Evolutionary conservation across 1,284 basidiomycete species (phyloP).

Genomic region (Thelephora terrestris): DNA sequence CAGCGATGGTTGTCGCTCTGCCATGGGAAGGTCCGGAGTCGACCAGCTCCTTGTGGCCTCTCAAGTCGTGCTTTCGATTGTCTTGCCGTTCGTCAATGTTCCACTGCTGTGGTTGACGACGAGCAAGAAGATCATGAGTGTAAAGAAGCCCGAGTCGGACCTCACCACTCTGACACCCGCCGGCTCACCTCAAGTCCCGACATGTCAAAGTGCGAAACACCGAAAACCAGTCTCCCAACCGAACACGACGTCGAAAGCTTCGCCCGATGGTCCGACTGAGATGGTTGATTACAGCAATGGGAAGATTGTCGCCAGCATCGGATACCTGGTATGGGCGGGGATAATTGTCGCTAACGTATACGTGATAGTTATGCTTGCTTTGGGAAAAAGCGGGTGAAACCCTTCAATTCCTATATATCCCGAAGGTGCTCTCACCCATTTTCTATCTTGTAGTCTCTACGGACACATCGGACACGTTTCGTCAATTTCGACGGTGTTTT

Average conservation of each 20-base stretch:
- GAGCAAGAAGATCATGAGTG: slow-evolving; percentile 60
- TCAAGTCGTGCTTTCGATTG: slow-evolving; percentile 82
- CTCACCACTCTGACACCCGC: background rate
- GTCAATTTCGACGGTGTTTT: too few relatives aligned
- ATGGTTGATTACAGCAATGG: slow-evolving; percentile 55
- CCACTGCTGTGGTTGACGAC: slow-evolving; percentile 75
- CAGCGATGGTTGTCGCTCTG: slow-evolving; percentile 75
- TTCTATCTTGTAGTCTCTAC: too few relatives aligned
- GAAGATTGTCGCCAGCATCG: slow-evolving; percentile 40
- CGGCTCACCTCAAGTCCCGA: background rate
- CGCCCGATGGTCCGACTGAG: background rate
- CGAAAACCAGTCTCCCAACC: too few relatives aligned
- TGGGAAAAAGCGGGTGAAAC: slow-evolving; percentile 18
- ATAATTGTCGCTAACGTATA: slow-evolving; percentile 64
- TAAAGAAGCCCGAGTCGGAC: slow-evolving; percentile 23
- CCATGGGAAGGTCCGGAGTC: slow-evolving; percentile 69
- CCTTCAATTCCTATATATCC: too few relatives aligned
- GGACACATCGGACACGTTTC: too few relatives aligned
- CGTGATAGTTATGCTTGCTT: slow-evolving; percentile 41
- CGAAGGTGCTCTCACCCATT: too few relatives aligned
- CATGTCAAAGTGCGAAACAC: too few relatives aligned
- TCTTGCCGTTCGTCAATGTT: slow-evolving; percentile 83
- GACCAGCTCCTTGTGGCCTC: slow-evolving; percentile 77
- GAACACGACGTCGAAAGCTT: background rate
- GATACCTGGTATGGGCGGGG: slow-evolving; percentile 52